These are phyloP conservation scores for Fusarium keratoplasticum DNA, from an alignment of 2,329 filamentous ascomycete species.

Conservation along the genomic window DNA sequence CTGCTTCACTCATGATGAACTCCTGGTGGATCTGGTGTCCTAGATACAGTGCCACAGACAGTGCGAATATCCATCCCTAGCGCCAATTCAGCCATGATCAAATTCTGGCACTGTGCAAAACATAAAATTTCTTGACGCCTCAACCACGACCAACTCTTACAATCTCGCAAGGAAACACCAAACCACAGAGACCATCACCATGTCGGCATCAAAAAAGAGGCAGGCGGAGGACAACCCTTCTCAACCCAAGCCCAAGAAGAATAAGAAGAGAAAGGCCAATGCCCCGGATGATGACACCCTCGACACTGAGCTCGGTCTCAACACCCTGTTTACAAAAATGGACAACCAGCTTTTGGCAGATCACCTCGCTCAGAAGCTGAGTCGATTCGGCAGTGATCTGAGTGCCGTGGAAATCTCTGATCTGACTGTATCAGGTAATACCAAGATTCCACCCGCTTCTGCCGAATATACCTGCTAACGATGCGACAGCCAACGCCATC, in stretches of 20 bases:
- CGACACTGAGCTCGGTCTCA: slow-evolving; percentile 79
- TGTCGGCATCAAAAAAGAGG: slow-evolving; percentile 66
- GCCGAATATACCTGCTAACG: neutral
- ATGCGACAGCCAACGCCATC: slow-evolving; percentile 73
- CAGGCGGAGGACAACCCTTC: slow-evolving; percentile 62
- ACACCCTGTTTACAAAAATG: slow-evolving; percentile 84
- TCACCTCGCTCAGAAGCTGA: slow-evolving; percentile 83
- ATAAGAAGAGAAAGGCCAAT: slow-evolving; percentile 68
- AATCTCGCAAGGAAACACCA: slow-evolving; percentile 7
- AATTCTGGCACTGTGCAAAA: slow-evolving; percentile 33
- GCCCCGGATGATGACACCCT: slow-evolving; percentile 66
- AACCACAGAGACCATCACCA: slow-evolving; percentile 31
- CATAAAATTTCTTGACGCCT: slow-evolving; percentile 41
- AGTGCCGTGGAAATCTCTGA: slow-evolving; percentile 88
- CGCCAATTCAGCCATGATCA: neutral
- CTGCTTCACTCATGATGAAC: slow-evolving; percentile 1
- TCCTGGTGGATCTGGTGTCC: slow-evolving; percentile 16
- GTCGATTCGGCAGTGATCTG: slow-evolving; percentile 81
- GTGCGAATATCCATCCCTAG: neutral
- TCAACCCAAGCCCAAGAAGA: slow-evolving; percentile 56
- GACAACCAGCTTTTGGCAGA: slow-evolving; percentile 86
- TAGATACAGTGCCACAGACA: slow-evolving; percentile 20
- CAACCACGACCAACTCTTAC: slow-evolving; percentile 19
- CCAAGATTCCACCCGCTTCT: neutral
- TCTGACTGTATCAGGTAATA: slow-evolving; percentile 79